Base-by-base conservation (phyloP, 192 early-diverging fungal species). In the Mortierella antarctica region DNA sequence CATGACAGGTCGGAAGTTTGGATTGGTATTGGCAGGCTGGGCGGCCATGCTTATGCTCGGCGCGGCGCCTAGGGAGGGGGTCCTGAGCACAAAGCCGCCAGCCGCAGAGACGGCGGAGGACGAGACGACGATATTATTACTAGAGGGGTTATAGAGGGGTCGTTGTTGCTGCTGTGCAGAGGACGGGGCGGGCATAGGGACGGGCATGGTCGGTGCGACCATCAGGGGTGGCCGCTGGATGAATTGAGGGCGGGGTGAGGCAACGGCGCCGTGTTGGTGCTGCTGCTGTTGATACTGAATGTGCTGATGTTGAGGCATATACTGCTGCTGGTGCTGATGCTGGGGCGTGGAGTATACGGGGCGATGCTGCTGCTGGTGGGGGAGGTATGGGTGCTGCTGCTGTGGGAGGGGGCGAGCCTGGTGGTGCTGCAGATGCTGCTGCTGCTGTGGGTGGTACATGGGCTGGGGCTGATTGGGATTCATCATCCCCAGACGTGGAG, bases 51-150 rank as follows among this genome's bases (percentile, higher is more conserved):
- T 56, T 9, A 79, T 58, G 31, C 62, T 67, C 3, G 75, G 75
- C 9, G 75, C 75, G 7, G 75, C 75, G 7, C 68, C 63, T 20
- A 79, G 55, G 17, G 75, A 79, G 4, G 75, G 75, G 9, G 75
- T 79, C 48, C 69, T 39, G 13, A 79, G 64, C 2, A 60, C 68
- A 62, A 61, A 78, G 9, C 60, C 14, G 48, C 40, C 2, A 31
- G 46, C 63, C 23, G 62, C 56, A 1, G 55, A 57, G 9, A 55
- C 20, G 39, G 63, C 53, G 13, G 50, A 44, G 14, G 56, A 54
- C 20, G 49, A 51, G 6, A 58, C 48, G 9, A 51, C 44, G 4
- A 66, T 66, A 20, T 39, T 55, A 42, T 61, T 60, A 67, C 67
- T 74, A 67, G 58, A 31, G 31, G 31, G 57, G 51, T 58, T 74